These are phyloP conservation scores for Macrophomina tecta DNA, from an alignment of 2,329 filamentous ascomycete genomes.

Conservation along the genomic window DNA sequence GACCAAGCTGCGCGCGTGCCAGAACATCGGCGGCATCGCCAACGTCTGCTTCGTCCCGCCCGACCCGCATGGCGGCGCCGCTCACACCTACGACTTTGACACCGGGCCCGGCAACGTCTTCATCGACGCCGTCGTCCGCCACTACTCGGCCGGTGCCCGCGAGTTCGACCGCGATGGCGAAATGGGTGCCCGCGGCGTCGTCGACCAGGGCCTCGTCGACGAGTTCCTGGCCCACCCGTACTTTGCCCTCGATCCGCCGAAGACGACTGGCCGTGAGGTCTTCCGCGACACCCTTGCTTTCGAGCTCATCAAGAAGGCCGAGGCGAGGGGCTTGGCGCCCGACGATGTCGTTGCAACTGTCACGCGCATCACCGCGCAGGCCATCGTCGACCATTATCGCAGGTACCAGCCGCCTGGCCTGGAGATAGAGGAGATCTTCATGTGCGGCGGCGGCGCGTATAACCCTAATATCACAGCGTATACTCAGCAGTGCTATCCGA, in stretches of 20 bases:
- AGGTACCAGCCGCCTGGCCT: constrained; percentile 55
- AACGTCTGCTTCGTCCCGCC: constrained; percentile 67
- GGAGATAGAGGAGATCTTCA: constrained; percentile 62
- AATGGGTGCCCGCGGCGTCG: constrained; percentile 56
- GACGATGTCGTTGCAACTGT: constrained; percentile 64
- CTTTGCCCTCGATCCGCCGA: constrained; percentile 58
- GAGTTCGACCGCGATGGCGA: constrained; percentile 61
- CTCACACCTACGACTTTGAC: constrained; percentile 58
- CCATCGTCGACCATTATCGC: constrained; percentile 59
- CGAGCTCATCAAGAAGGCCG: constrained; percentile 57
- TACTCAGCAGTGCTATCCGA: constrained; percentile 57
- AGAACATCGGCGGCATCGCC: constrained; percentile 67
- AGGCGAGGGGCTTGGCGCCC: constrained; percentile 51
- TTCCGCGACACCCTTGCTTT: constrained; percentile 64
- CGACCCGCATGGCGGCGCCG: constrained; percentile 46
- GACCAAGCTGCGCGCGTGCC: constrained; percentile 62
- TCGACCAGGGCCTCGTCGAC: constrained; percentile 60
- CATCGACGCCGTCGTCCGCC: constrained; percentile 62
- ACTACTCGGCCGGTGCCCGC: constrained; percentile 58
- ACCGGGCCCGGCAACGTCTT: constrained; percentile 64
- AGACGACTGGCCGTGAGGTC: constrained; percentile 65
- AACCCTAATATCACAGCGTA: constrained; percentile 64
- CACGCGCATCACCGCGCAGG: constrained; percentile 65
- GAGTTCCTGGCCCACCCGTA: constrained; percentile 59
- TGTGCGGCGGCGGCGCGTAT: constrained; percentile 65